phyloP scores from a whole-genome alignment of 805 yeast species.

The Lipomyces anomalus region DNA sequence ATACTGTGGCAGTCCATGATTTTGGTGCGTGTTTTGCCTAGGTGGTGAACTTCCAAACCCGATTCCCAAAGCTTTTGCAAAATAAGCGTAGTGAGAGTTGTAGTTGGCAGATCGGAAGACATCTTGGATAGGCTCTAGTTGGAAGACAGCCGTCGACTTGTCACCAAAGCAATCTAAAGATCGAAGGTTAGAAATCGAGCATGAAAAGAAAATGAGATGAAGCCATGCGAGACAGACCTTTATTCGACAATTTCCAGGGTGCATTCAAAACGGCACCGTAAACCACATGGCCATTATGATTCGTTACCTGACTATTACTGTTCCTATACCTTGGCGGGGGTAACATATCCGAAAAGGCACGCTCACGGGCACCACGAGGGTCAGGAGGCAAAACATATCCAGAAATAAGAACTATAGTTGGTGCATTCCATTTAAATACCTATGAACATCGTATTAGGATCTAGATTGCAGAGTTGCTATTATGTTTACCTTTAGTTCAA shows the following conservation, averaged over 20 bases:
- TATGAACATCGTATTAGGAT: too few relatives aligned
- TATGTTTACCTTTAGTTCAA: constrained; percentile 76
- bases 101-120: constrained; percentile 40
- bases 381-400: constrained; percentile 43
- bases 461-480: too few relatives aligned
- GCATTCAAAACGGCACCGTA: constrained; percentile 60
- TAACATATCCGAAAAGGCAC: constrained; percentile 26
- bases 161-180: constrained; percentile 58
- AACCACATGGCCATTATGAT: constrained; percentile 38
- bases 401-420: constrained; percentile 62
- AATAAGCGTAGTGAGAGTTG: constrained; percentile 48
- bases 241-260: constrained; percentile 76
- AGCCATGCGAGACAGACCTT: constrained; percentile 28
- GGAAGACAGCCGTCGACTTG: constrained; percentile 50
- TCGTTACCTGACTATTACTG: constrained; percentile 19
- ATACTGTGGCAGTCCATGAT: constrained; percentile 33
- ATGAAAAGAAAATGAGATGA: not conserved
- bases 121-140: constrained; percentile 61
- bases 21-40: constrained; percentile 20
- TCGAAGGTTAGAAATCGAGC: too few relatives aligned
- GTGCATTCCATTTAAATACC: constrained; percentile 88
- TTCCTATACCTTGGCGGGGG: constrained; percentile 24
- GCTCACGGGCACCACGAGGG: constrained; percentile 25
- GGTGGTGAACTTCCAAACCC: constrained; percentile 78
- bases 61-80: constrained; percentile 71